Evolutionary conservation across 2,329 filamentous ascomycete genomes (phyloP).

Genomic region (Sporothrix inflata): DNA sequence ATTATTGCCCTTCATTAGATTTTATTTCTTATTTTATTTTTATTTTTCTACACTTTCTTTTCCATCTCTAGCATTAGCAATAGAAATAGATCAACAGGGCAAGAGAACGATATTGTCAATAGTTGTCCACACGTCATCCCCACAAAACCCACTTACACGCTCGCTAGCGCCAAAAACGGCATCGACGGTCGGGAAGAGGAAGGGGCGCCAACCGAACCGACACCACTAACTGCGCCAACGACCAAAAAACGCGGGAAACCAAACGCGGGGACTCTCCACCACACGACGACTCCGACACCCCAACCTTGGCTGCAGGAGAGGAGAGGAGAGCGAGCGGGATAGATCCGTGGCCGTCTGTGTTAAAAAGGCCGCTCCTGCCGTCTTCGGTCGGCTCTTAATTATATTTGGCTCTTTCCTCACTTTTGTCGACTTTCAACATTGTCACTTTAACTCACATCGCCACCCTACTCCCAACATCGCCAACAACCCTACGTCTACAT

Average conservation of each 20-base stretch:
- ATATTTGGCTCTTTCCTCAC: background rate
- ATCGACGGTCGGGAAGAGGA: background rate
- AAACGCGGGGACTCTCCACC: conserved; percentile 14
- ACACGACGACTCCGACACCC: background rate
- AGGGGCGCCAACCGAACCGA: background rate
- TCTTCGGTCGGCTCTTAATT: background rate
- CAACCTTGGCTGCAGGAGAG: background rate
- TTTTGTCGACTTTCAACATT: too few species aligned
- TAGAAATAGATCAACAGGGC: too few species aligned
- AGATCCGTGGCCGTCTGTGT: background rate
- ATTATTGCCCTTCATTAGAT: too few species aligned
- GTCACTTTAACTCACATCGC: background rate
- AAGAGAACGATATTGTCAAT: background rate
- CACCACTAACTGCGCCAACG: background rate
- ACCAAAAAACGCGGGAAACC: background rate
- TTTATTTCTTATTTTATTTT: too few species aligned
- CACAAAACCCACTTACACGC: conserved; percentile 1
- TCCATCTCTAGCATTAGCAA: too few species aligned
- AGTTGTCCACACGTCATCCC: background rate
- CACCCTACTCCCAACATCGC: background rate
- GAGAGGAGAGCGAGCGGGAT: background rate
- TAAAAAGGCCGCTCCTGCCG: background rate
- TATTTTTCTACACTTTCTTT: too few species aligned
- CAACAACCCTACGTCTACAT: background rate
- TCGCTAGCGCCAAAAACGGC: background rate